These are phyloP conservation scores for Mycena vulgaris DNA, from an alignment of 768 basidiomycete species.

Conservation along the genomic window DNA sequence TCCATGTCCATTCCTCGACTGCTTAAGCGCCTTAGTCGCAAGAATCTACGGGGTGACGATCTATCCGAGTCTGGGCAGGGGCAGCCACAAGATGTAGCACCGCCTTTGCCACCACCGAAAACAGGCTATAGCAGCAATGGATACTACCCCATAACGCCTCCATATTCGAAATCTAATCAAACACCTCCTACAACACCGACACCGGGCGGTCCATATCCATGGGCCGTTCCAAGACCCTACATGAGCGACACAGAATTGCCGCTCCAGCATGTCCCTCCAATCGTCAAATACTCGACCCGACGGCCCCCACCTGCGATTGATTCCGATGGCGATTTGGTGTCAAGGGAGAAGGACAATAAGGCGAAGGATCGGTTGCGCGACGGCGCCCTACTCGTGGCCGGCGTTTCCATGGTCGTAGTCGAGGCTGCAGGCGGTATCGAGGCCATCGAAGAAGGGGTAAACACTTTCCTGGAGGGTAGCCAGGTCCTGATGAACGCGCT, in stretches of 20 bases:
- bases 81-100: neutral
- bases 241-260: conserved; percentile 11
- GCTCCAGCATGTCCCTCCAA: conserved; percentile 1
- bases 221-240: neutral
- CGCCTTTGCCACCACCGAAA: conserved; percentile 1
- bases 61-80: no score
- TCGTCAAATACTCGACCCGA: conserved; percentile 4
- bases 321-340: neutral
- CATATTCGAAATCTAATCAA: no score
- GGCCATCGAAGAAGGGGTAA: conserved; percentile 35
- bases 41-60: conserved; percentile 4
- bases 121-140: neutral
- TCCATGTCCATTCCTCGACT: conserved; percentile 12
- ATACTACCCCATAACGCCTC: no score
- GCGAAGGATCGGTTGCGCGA: neutral
- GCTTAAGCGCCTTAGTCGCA: conserved; percentile 12
- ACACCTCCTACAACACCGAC: neutral
- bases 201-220: neutral
- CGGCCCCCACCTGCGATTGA: neutral
- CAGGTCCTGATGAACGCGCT: conserved; percentile 42
- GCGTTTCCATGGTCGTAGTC: neutral
- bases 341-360: neutral
- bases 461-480: conserved; percentile 40
- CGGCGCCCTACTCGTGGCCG: neutral
- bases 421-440: conserved; percentile 18